These are phyloP conservation scores for Bryoglossum gracile DNA, from an alignment of 495 filamentous ascomycete species.

Conservation along the genomic window DNA sequence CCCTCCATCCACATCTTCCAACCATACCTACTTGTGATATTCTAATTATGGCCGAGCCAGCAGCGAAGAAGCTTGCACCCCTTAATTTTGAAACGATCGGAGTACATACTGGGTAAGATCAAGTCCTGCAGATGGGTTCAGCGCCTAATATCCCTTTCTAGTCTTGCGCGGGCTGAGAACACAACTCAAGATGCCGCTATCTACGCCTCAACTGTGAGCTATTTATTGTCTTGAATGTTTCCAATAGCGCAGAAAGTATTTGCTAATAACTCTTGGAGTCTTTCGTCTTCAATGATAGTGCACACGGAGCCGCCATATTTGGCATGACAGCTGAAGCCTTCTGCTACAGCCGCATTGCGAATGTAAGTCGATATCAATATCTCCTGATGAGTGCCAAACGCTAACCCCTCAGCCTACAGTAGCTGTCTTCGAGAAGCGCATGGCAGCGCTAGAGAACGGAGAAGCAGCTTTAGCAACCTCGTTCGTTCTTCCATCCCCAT, in stretches of 20 bases:
- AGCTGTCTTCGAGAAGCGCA: slow-evolving; percentile 93
- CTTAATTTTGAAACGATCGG: not conserved
- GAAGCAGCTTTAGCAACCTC: slow-evolving; percentile 75
- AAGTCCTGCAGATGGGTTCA: not conserved
- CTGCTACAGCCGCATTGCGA: slow-evolving; percentile 96
- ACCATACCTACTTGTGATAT: too few species aligned
- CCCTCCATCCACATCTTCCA: too few species aligned
- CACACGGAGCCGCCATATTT: slow-evolving; percentile 90
- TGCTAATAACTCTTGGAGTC: slow-evolving; percentile 47
- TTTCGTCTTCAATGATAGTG: slow-evolving; percentile 90
- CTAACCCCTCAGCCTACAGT: slow-evolving; percentile 63
- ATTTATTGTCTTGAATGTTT: too few species aligned
- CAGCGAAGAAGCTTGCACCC: not conserved
- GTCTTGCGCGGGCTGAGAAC: not conserved
- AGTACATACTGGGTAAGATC: not conserved
- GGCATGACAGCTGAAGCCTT: slow-evolving; percentile 73
- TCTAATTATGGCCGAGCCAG: not conserved
- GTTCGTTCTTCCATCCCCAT: not conserved
- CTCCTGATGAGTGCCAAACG: not conserved
- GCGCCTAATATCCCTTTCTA: not conserved
- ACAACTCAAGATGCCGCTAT: slow-evolving; percentile 79
- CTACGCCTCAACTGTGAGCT: slow-evolving; percentile 82
- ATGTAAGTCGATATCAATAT: slow-evolving; percentile 37
- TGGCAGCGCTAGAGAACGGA: slow-evolving; percentile 91
- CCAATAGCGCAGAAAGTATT: not conserved